Evolutionary conservation across 2,329 filamentous ascomycete species (phyloP).

Genomic region (Beauveria varroae): DNA sequence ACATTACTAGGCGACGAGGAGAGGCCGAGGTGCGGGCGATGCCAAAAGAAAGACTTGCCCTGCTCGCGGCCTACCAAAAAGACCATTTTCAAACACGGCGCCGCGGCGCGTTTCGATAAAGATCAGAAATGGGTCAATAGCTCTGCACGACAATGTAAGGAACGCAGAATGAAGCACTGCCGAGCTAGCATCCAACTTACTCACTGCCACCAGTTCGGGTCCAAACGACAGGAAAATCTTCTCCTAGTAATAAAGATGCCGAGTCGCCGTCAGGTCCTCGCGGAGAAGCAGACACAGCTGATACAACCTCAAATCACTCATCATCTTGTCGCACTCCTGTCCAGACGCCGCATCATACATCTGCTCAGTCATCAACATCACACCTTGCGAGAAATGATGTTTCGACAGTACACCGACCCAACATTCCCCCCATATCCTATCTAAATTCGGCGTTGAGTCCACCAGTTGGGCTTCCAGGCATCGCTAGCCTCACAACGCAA

Average conservation of each 20-base stretch:
- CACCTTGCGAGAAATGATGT: background rate
- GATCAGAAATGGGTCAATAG: conserved; percentile 31
- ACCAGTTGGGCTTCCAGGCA: conserved; percentile 1
- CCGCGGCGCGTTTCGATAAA: conserved; percentile 24
- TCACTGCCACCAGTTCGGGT: conserved; percentile 4
- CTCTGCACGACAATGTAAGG: conserved; percentile 26
- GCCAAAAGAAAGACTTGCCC: conserved; percentile 24
- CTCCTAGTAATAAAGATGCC: background rate
- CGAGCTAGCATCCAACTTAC: background rate
- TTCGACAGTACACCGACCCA: background rate
- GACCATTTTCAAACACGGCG: conserved; percentile 30
- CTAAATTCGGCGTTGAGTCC: background rate
- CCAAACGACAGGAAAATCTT: conserved; percentile 8
- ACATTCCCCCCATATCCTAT: conserved; percentile 1
- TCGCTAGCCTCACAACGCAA: conserved; percentile 1
- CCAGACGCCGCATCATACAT: background rate
- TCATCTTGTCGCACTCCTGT: background rate
- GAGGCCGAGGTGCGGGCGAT: conserved; percentile 29
- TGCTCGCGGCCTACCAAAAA: conserved; percentile 27
- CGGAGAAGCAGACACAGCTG: background rate
- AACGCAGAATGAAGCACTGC: conserved; percentile 11
- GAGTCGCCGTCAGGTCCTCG: background rate
- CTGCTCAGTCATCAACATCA: background rate
- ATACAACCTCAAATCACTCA: conserved; percentile 1
- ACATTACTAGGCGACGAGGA: conserved; percentile 27